Conservation (phyloP, 75 land plant species). For the Gnetum montanum region DNA sequence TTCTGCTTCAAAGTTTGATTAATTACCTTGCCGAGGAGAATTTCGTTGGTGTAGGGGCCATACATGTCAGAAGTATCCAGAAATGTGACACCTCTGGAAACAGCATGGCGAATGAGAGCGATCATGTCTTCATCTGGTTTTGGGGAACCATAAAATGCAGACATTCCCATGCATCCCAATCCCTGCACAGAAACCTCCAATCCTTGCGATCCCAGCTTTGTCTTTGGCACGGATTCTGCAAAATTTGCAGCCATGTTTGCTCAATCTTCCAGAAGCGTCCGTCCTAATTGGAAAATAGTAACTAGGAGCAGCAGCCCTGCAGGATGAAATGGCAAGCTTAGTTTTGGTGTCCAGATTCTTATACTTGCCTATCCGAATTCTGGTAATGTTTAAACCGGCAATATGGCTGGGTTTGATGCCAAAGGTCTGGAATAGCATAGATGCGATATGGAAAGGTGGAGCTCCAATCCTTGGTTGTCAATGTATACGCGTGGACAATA, state of each 20-base stretch:
- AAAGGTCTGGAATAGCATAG: too few relatives aligned
- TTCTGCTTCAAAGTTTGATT: background rate
- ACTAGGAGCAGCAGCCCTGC: too few relatives aligned
- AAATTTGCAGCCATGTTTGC: background rate
- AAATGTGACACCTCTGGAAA: constrained; percentile 38
- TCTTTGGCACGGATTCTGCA: background rate
- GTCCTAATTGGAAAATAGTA: too few relatives aligned
- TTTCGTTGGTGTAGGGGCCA: constrained; percentile 57
- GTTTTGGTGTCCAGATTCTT: too few relatives aligned
- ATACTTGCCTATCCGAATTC: too few relatives aligned
- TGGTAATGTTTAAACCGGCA: too few relatives aligned
- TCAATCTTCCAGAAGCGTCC: too few relatives aligned
- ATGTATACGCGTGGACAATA: too few relatives aligned
- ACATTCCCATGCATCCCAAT: constrained; percentile 66
- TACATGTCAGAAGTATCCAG: constrained; percentile 62
- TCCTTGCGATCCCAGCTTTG: background rate
- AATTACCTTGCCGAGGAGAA: constrained; percentile 56
- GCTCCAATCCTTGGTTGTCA: too few relatives aligned
- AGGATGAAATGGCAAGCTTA: too few relatives aligned
- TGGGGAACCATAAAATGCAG: constrained; percentile 43
- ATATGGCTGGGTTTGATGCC: too few relatives aligned
- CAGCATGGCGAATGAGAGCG: constrained; percentile 48
- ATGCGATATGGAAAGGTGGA: too few relatives aligned
- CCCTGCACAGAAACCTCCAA: constrained; percentile 46
- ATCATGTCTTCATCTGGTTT: constrained; percentile 53